Conservation (phyloP, 306 rosid species). For the Trifolium fragiferum region DNA sequence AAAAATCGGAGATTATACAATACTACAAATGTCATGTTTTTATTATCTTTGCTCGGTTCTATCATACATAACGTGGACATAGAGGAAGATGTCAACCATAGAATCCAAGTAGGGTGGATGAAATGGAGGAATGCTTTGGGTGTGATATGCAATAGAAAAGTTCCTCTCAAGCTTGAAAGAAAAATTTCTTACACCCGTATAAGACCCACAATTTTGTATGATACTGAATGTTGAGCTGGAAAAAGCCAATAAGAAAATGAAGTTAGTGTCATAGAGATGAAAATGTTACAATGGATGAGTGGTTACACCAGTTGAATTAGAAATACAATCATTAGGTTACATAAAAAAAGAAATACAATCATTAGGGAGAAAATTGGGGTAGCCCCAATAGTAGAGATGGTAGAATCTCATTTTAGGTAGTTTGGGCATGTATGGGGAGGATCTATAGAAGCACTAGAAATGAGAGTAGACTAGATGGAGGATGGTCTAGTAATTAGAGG, state of each 20-base stretch:
- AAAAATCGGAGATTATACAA: not conserved
- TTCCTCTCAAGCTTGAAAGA: conserved; percentile 11
- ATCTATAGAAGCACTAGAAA: conserved; percentile 2
- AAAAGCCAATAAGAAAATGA: conserved; percentile 3
- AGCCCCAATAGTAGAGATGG: not conserved
- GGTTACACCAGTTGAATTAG: not conserved
- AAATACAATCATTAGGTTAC: not conserved
- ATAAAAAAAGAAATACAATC: not conserved
- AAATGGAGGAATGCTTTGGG: conserved; percentile 4
- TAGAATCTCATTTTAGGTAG: conserved; percentile 3
- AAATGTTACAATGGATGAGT: not conserved
- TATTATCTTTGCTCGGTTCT: conserved; percentile 1
- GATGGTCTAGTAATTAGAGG: conserved; percentile 10
- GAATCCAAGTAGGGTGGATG: not conserved
- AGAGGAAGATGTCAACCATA: not conserved
- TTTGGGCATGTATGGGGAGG: not conserved
- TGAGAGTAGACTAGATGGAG: conserved; percentile 1
- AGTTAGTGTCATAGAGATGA: not conserved
- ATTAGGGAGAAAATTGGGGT: conserved; percentile 9
- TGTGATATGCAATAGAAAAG: not conserved
- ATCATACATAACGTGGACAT: not conserved
- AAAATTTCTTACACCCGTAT: not conserved
- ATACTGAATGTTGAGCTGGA: not conserved
- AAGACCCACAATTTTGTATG: not conserved
- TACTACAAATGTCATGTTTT: conserved; percentile 8